Evolutionary conservation across 352 stramenopile species (phyloP).

Genomic region (Blastocystis hominis): DNA sequence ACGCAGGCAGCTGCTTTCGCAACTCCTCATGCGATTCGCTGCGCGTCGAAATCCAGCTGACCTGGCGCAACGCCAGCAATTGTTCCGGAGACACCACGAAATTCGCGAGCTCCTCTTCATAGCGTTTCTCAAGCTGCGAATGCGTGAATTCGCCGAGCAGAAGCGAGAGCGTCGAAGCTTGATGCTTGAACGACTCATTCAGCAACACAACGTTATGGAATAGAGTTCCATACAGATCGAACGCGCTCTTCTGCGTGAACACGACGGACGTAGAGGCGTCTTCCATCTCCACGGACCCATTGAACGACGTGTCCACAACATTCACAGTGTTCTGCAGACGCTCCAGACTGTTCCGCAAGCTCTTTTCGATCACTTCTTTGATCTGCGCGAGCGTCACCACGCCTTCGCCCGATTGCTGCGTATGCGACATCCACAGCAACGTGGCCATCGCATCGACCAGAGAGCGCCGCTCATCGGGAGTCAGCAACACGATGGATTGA

Average conservation of each 20-base stretch:
- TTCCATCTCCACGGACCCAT: constrained; percentile 25
- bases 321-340: neutral
- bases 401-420: neutral
- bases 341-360: neutral
- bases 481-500: neutral
- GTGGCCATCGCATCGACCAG: constrained; percentile 42
- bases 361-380: neutral
- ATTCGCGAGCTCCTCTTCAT: neutral
- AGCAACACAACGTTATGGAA: neutral
- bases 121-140: neutral
- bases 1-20: neutral
- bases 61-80: neutral
- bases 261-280: neutral
- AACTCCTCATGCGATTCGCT: neutral
- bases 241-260: neutral
- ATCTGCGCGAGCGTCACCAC: neutral
- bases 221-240: neutral
- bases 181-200: neutral
- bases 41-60: neutral
- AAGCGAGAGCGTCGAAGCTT: neutral
- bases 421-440: constrained; percentile 9
- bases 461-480: neutral
- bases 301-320: constrained; percentile 31
- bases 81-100: neutral
- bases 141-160: neutral